Evolutionary conservation across 768 basidiomycete genomes (phyloP).

Genomic region (Exsudoporus frostii): DNA sequence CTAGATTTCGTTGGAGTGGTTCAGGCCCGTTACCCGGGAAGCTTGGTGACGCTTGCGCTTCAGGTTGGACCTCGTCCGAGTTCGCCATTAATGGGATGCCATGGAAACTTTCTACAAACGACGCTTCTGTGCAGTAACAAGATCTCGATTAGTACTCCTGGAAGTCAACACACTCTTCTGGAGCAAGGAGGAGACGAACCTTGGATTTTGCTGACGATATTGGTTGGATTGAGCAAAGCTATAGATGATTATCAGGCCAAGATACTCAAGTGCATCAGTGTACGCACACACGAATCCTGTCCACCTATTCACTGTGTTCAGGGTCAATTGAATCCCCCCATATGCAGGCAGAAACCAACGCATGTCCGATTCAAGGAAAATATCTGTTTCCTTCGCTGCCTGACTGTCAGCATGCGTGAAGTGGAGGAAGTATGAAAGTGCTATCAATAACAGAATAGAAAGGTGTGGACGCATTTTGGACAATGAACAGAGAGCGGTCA

Average conservation of each 20-base stretch:
- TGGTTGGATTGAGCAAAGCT: neutral
- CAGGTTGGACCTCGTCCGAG: neutral
- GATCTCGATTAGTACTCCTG: neutral
- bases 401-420: neutral
- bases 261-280: neutral
- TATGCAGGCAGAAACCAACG: slow-evolving; percentile 1
- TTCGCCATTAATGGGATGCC: neutral
- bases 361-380: neutral
- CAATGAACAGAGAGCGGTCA: neutral
- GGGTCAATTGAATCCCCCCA: neutral
- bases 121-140: neutral
- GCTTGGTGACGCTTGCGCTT: neutral
- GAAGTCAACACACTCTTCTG: neutral
- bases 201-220: neutral
- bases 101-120: neutral
- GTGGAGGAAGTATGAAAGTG: neutral
- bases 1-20: neutral
- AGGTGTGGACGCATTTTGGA: slow-evolving; percentile 2
- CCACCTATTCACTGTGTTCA: slow-evolving; percentile 4
- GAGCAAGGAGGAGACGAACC: neutral
- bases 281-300: neutral
- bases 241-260: neutral
- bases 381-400: neutral
- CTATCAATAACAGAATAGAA: neutral
- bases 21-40: neutral